These are phyloP conservation scores for Heteromeles arbutifolia DNA, from an alignment of 306 rosid species.

Conservation along the genomic window DNA sequence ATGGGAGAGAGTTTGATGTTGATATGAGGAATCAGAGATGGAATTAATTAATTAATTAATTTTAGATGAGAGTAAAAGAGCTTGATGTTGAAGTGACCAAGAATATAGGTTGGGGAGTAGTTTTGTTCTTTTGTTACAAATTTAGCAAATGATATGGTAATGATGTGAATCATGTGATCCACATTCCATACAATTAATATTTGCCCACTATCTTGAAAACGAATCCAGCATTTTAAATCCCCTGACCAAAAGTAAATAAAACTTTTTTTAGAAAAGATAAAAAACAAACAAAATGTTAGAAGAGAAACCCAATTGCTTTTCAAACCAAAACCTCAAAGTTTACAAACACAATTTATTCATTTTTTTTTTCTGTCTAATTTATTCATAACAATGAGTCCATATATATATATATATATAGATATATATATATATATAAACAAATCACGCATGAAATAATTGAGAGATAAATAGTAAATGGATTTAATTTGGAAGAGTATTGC, in stretches of 20 bases:
- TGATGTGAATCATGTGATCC: conserved; percentile 8
- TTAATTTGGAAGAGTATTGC: not conserved
- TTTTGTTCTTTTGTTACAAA: conserved; percentile 53
- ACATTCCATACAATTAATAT: conserved; percentile 22
- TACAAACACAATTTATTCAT: not conserved
- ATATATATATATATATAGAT: too few species aligned
- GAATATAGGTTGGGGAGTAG: conserved; percentile 40
- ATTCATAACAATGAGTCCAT: not conserved
- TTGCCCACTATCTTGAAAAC: conserved; percentile 1
- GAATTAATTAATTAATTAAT: not conserved
- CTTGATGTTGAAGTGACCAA: conserved; percentile 57
- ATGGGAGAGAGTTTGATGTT: conserved; percentile 40
- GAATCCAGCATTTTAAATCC: not conserved
- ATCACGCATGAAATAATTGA: not conserved
- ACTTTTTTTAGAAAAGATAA: not conserved
- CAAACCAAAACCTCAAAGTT: not conserved
- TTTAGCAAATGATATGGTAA: conserved; percentile 20
- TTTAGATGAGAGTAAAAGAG: conserved; percentile 35
- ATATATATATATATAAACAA: too few species aligned
- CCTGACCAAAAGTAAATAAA: not conserved
- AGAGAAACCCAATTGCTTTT: not conserved
- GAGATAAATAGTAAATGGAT: not conserved
- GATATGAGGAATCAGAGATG: conserved; percentile 5
- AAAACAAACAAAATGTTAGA: not conserved
- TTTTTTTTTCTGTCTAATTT: not conserved